Base-by-base conservation (phyloP, 176 grass and related monocot genomes). In the Thinopyrum elongatum region DNA sequence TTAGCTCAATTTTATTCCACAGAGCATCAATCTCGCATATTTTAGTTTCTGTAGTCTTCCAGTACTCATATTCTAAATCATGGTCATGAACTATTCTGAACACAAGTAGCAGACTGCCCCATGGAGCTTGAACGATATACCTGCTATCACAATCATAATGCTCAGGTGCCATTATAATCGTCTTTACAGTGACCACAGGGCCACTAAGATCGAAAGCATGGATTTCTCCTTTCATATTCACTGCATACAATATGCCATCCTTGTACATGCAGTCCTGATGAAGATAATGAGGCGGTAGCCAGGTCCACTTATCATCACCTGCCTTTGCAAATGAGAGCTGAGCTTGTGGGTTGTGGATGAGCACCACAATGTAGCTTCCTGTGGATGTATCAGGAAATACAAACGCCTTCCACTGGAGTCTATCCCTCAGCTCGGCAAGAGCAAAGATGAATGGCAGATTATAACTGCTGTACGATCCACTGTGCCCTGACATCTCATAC, bases 391-490 rank as follows among this genome's bases (percentile, higher is more conserved):
- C 53, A 22, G 53, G 19, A 57, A 57, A 57, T 57, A 57, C 53
- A 57, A 57, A 57, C 2, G 53, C 53, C 53, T 22, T 57, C 53
- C 19, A 8, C 0, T 22, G 2, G 19, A 57, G 53, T 57, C 53
- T 22, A 57, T 3, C 53, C 53, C 53, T 57, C 19, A 57, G 19
- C 53, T 57, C 53, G 53, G 53, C 7, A 57, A 57, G 53, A 57
- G 53, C 19, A 0, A 57, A 22, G 53, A 8, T 8, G 19, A 0
- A 13, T 44, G 53, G 2, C 7, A 17, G 51, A 21, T 57, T 1
- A 22, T 2, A 0, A 3, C 15, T 2, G 0, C 0, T 22, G 53
- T 2, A 0, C 53, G 2, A 0, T 3, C 53, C 53, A 57, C 0
- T 57, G 7, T 22, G 19, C 53, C 19, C 0, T 57, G 53, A 57